Evolutionary conservation across 306 rosid species (phyloP), one percentile per base, ranked within the genome.

Genomic region (Gastrolobium villosum): DNA sequence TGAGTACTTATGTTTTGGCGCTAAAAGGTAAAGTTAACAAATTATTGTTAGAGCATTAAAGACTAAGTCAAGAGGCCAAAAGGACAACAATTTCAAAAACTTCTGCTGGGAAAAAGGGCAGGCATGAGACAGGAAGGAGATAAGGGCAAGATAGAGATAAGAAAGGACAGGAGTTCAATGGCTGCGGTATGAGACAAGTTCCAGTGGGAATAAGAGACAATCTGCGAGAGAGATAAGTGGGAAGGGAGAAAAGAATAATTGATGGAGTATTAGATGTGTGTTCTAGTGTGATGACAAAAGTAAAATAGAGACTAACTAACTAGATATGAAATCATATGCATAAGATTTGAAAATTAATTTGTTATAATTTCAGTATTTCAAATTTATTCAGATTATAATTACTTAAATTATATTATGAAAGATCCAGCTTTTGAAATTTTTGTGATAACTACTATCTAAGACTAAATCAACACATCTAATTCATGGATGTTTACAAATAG

Each of bases 331-430:
- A 59, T 70, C 55, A 52, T 11, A 57, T 30, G 13, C 10, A 44
- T 32, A 4, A 39, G 39, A 45, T 34, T 6, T 26, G 68, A 68
- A 64, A 32, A 8, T 32, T 5, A 10, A 46, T 7, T 35, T 72
- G 15, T 50, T 7, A 28, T 46, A 76, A 36, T n/a, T 61, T 48
- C 54, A 59, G 13, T 56, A 3, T 61, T 62, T 70, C 77, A 49
- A 66, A 10, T 59, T 64, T 54, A 28, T 72, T 56, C 37, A 54
- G 37, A 65, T 43, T 65, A 74, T n/a, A 46, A 65, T 65, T 49
- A 50, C 62, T 13, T 7, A 69, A 45, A 37, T 11, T 34, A 46
- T 61, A 59, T 15, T 46, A 49, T 4, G 52, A 39, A 14, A 70
- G 49, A 41, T 70, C 5, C 55, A 36, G 44, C 26, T 56, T 59